Conservation (phyloP, 176 grass and related monocot genomes). For the Eragrostis nindensis region DNA sequence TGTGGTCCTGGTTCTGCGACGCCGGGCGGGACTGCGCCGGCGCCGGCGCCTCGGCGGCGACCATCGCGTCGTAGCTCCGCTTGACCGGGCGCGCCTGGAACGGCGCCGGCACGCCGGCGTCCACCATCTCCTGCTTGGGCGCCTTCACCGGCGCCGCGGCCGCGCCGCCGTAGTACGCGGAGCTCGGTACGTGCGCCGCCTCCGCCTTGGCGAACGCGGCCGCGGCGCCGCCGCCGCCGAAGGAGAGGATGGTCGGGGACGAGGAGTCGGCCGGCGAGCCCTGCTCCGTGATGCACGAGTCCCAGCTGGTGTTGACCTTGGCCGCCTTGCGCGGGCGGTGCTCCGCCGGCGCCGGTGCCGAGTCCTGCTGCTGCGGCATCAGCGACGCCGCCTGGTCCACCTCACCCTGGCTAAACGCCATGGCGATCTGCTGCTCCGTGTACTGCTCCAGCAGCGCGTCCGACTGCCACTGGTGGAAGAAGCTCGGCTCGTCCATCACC, state of each 20-base stretch:
- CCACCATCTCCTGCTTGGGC: slow-evolving; percentile 61
- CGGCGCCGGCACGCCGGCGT: slow-evolving; percentile 19
- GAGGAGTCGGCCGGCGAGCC: slow-evolving; percentile 61
- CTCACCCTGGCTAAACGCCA: slow-evolving; percentile 63
- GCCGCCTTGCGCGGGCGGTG: slow-evolving; percentile 59
- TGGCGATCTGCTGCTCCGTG: slow-evolving; percentile 76
- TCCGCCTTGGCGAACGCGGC: slow-evolving; percentile 36
- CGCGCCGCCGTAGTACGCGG: slow-evolving; percentile 45
- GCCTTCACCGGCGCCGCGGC: slow-evolving; percentile 34
- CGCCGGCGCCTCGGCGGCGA: slow-evolving; percentile 16
- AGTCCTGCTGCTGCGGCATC: slow-evolving; percentile 35
- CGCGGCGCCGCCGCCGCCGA: slow-evolving; percentile 39
- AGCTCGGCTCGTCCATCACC: slow-evolving; percentile 80
- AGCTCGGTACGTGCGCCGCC: slow-evolving; percentile 8
- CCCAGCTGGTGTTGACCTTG: slow-evolving; percentile 75
- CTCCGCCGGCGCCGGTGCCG: slow-evolving; percentile 14
- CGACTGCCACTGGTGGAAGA: slow-evolving; percentile 90
- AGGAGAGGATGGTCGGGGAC: slow-evolving; percentile 90
- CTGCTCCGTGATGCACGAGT: slow-evolving; percentile 90
- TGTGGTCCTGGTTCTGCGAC: slow-evolving; percentile 87
- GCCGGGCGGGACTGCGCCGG: slow-evolving; percentile 37
- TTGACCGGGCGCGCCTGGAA: slow-evolving; percentile 41
- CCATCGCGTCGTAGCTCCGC: slow-evolving; percentile 67
- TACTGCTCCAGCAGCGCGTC: slow-evolving; percentile 71
- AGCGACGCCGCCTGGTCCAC: slow-evolving; percentile 34